Evolutionary conservation across 2,329 filamentous ascomycete genomes (phyloP), one percentile per base, ranked within the genome.

Genomic region (Colletotrichum agaves): DNA sequence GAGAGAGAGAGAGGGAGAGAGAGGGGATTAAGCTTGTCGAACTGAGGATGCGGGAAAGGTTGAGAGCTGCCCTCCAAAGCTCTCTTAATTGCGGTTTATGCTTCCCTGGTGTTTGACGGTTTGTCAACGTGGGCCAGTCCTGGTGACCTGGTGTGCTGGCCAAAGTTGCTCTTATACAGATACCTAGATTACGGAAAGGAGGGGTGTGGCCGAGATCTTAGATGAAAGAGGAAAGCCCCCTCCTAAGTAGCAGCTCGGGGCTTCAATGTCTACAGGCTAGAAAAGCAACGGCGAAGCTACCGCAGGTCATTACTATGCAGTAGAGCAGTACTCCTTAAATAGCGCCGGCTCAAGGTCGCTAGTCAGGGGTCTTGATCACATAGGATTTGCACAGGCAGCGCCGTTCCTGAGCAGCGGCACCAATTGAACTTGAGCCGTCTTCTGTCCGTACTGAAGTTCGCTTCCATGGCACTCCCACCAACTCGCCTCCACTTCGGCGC

Each of bases 381-480:
- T 59, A 35, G 31, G 31, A 39, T 35, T 46, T 33, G 21, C 21
- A 61, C 19, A 53, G 47, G 35, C 60, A 53, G 61, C 61, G 53
- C 53, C 61, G 65, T 68, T 65, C 61, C 61, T 65, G 64, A 59
- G 64, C 61, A 31, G 61, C 64, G 53, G 64, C 58, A 61, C 46
- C 58, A 52, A 27, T 8, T 7, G 6, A 27, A 27, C 61, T 33
- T 50, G 27, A 50, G 27, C 44, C 46, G 46, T 23, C 56, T 31
- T 13, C 55, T 52, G 23, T 41, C 52, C 11, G n/a, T 35, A n/a
- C 12, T 57, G 46, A 15, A 27, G 46, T 15, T 23, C n/a, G 46
- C n/a, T n/a, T n/a, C n/a, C n/a, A 13, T 27, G 46, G 46, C 27
- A 15, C 17, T 12, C 41, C 27, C 47, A 41, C 39, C 50, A 23